These are phyloP conservation scores for Aureobasidium sp. DNA, from an alignment of 2,329 filamentous ascomycete species.

Conservation along the genomic window DNA sequence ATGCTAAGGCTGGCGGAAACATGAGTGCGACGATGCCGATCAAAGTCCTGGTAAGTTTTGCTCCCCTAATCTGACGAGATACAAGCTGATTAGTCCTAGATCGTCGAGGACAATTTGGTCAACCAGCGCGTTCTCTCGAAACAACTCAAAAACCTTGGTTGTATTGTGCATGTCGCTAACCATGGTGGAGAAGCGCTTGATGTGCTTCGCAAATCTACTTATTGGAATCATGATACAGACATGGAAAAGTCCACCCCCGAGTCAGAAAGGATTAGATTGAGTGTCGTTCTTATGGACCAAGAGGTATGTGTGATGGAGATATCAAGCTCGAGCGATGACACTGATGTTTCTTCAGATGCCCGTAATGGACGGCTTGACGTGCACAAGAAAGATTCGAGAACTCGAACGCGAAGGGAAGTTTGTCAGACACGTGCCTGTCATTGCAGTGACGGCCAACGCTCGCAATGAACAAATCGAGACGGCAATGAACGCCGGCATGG, in stretches of 20 bases:
- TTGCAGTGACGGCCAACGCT: slow-evolving; percentile 78
- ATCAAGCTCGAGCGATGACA: too few species aligned
- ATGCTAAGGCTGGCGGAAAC: neutral
- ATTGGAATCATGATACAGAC: slow-evolving; percentile 30
- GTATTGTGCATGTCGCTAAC: slow-evolving; percentile 39
- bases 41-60: slow-evolving; percentile 10
- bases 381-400: slow-evolving; percentile 61
- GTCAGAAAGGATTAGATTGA: slow-evolving; percentile 17
- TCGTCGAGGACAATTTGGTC: slow-evolving; percentile 42
- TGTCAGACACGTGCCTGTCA: slow-evolving; percentile 63
- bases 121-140: slow-evolving; percentile 45
- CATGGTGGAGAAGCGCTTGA: slow-evolving; percentile 44
- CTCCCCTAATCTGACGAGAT: neutral
- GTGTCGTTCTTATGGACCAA: slow-evolving; percentile 66
- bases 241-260: neutral
- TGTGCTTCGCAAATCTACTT: slow-evolving; percentile 36
- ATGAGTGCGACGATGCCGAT: neutral
- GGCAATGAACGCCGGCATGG: slow-evolving; percentile 65
- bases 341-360: slow-evolving; percentile 80
- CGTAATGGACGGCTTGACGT: slow-evolving; percentile 73
- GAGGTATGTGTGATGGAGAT: slow-evolving; percentile 84
- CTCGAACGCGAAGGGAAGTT: slow-evolving; percentile 58
- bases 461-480: slow-evolving; percentile 66
- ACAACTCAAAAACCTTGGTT: slow-evolving; percentile 43
- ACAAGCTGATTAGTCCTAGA: slow-evolving; percentile 19